Evolutionary conservation across 176 grass and related monocot genomes (phyloP), one percentile per base, ranked within the genome.

Genomic region (Bonia amplexicaulis): DNA sequence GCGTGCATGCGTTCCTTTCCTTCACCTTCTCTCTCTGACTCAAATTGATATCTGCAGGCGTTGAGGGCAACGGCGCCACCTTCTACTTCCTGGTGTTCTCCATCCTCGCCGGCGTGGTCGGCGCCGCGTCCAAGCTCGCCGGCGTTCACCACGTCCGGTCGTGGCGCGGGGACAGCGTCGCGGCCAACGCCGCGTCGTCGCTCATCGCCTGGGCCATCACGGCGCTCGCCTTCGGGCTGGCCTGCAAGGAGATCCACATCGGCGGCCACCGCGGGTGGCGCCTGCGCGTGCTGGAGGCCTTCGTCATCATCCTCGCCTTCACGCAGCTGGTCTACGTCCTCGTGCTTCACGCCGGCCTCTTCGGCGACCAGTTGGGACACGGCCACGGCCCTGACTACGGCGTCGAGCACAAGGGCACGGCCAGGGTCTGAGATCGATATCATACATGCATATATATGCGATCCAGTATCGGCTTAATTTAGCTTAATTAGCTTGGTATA

Each of bases 311-410:
- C 70, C 73, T 97, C 71, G 86, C 85, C 3, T 94, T 94, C 85
- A 94, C 94, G 17, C 91, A 97, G 89, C 79, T 97, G 4, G 73
- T 97, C n/a, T 94, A 97, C 86, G 91, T 94, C 35, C 72, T 97
- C 70, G 83, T 97, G 88, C 89, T 97, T 58, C 94, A 97, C 29
- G 68, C 85, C 0, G 89, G 94, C 3, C 76, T 97, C 82, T 92
- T 94, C 60, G 91, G 91, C 31, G 3, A 33, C 31, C 31, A 33
- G 31, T 33, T 33, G 31, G 31, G 31, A 33, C 31, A 33, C n/a
- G 89, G 78, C 83, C n/a, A 45, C 40, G 86, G 93, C 8, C 89
- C 88, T 0, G 89, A 90, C 48, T 90, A 97, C 53, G 91, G 75
- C 5, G 74, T 53, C 19, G 92, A 94, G 78, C 89, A 86, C 48